Conservation (phyloP, 192 early-diverging fungal species). For the Backusella mclennaniae region DNA sequence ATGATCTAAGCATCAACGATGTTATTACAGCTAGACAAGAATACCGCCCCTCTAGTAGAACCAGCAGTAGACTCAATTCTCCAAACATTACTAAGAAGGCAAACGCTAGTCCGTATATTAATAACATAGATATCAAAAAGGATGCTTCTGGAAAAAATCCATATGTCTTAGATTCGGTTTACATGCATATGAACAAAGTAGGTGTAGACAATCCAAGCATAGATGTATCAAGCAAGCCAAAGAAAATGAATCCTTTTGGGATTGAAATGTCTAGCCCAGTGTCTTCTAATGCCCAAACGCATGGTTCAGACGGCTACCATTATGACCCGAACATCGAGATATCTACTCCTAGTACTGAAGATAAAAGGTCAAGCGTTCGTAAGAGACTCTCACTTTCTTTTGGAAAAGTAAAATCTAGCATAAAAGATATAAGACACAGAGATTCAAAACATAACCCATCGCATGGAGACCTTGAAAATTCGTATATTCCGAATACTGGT, state of each 20-base stretch:
- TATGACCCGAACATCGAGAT: background rate
- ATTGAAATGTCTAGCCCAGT: background rate
- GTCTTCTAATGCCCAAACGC: background rate
- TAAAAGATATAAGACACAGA: background rate
- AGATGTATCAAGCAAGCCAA: background rate
- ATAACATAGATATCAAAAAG: background rate
- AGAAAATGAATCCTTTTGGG: background rate
- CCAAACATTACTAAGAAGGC: background rate
- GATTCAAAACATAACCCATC: background rate
- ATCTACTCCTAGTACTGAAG: background rate
- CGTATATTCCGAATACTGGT: background rate
- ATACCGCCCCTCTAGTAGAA: background rate
- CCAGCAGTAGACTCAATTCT: background rate
- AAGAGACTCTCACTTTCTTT: background rate
- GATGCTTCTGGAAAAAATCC: background rate
- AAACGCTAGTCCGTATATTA: background rate
- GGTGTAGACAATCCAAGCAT: background rate
- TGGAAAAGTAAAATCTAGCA: background rate
- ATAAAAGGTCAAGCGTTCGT: background rate
- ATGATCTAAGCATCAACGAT: background rate
- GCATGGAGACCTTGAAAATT: background rate
- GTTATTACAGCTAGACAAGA: background rate
- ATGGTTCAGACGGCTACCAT: background rate
- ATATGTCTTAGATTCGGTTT: background rate
- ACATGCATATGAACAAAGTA: background rate